Evolutionary conservation across 2,329 filamentous ascomycete species (phyloP).

Genomic region (Hymenotorrendiella dingleyae): DNA sequence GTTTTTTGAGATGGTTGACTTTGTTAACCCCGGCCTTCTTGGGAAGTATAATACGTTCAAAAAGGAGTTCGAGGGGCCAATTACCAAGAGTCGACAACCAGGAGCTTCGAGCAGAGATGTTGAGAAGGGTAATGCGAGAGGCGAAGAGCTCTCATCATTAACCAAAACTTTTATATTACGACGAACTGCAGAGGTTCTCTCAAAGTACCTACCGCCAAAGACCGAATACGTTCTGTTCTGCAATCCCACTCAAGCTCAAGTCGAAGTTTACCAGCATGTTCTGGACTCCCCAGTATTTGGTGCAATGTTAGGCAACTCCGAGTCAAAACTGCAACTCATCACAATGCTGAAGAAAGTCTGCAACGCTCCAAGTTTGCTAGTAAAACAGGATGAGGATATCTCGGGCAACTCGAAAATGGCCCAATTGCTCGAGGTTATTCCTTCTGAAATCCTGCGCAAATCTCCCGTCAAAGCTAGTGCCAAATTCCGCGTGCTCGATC

Average conservation of each 20-base stretch:
- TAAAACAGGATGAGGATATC: slow-evolving; percentile 38
- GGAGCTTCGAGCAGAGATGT: slow-evolving; percentile 59
- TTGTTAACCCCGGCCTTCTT: slow-evolving; percentile 87
- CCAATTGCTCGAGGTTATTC: slow-evolving; percentile 46
- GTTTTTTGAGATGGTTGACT: slow-evolving; percentile 89
- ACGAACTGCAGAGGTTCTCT: slow-evolving; percentile 85
- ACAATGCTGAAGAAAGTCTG: slow-evolving; percentile 69
- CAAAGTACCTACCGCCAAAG: slow-evolving; percentile 83
- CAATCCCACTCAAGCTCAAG: slow-evolving; percentile 82
- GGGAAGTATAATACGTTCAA: slow-evolving; percentile 91
- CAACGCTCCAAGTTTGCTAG: slow-evolving; percentile 61
- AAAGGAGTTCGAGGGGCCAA: slow-evolving; percentile 90
- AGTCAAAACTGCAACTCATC: slow-evolving; percentile 62
- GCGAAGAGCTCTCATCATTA: slow-evolving; percentile 82
- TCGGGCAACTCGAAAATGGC: slow-evolving; percentile 31
- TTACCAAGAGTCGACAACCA: slow-evolving; percentile 55
- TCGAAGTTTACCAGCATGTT: slow-evolving; percentile 72
- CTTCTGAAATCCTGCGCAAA: slow-evolving; percentile 45
- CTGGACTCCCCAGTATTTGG: slow-evolving; percentile 60
- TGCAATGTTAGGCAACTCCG: slow-evolving; percentile 53
- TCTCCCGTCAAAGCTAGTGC: slow-evolving; percentile 53
- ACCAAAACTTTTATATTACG: slow-evolving; percentile 87
- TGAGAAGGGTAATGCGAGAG: slow-evolving; percentile 64
- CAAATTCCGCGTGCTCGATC: slow-evolving; percentile 63
- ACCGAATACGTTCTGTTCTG: slow-evolving; percentile 94